Percentiles rank a stretch among this genome's conserved stretches.
These are phyloP conservation scores for Pestalotiopsis sp. DNA, from an alignment of 2,329 filamentous ascomycete genomes.

Conservation along the genomic window DNA sequence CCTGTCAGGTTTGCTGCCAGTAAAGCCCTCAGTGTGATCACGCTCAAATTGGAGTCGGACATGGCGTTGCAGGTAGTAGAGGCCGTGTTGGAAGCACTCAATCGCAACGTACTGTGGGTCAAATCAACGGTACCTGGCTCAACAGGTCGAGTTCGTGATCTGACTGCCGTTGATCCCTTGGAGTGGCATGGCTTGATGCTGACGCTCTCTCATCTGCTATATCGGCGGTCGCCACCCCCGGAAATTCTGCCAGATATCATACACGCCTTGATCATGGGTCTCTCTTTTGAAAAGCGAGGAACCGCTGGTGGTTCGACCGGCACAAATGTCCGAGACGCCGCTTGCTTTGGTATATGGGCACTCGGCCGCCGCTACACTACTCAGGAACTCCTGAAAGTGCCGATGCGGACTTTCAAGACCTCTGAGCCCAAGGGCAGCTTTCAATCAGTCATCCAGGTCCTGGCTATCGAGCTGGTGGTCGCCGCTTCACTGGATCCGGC, in stretches of 20 bases:
- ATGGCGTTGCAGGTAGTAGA: conserved; percentile 89
- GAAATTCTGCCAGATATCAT: conserved; percentile 73
- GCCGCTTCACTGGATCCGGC: conserved; percentile 85
- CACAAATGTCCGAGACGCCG: conserved; percentile 89
- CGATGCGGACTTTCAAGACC: conserved; percentile 46
- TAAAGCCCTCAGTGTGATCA: conserved; percentile 87
- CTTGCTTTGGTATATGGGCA: conserved; percentile 96
- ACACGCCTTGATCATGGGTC: conserved; percentile 74
- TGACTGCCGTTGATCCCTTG: conserved; percentile 77
- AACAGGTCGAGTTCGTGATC: conserved; percentile 51
- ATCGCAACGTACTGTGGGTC: conserved; percentile 58
- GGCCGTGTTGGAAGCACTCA: conserved; percentile 74
- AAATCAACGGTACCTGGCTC: conserved; percentile 37
- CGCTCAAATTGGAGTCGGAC: conserved; percentile 74
- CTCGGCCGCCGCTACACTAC: conserved; percentile 86
- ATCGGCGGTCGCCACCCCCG: conserved; percentile 77
- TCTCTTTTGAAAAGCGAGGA: conserved; percentile 87
- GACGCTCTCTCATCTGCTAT: conserved; percentile 83
- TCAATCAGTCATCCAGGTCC: conserved; percentile 67
- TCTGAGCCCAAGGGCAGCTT: conserved; percentile 38
- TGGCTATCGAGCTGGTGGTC: conserved; percentile 81
- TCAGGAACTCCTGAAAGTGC: conserved; percentile 69
- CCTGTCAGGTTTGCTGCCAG: conserved; percentile 88
- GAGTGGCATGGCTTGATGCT: conserved; percentile 93
- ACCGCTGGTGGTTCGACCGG: conserved; percentile 84